Evolutionary conservation across 2,329 filamentous ascomycete genomes (phyloP).

Genomic region (Scopulariopsis brevicaulis): DNA sequence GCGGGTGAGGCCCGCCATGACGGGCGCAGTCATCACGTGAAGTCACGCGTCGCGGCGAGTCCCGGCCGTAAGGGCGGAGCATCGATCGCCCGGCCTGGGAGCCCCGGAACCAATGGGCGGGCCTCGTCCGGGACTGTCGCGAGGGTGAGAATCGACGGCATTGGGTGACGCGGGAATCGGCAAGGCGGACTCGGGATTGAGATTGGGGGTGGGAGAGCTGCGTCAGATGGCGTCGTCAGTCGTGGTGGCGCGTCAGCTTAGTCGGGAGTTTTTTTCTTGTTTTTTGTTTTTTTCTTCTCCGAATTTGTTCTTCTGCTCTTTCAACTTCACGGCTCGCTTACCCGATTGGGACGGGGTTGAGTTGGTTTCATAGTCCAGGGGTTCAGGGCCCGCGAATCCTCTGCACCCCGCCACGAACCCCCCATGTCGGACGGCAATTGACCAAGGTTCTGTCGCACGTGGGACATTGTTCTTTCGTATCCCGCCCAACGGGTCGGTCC

Average conservation of each 20-base stretch:
- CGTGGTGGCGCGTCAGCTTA: background rate
- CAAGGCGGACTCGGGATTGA: background rate
- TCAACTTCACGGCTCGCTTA: no score
- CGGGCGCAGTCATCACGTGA: background rate
- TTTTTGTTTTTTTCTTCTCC: no score
- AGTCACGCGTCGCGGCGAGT: background rate
- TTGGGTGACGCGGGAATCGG: background rate
- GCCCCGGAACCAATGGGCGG: background rate
- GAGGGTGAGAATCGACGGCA: background rate
- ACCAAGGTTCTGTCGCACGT: no score
- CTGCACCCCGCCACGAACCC: no score
- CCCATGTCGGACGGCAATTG: no score
- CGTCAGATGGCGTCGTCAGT: background rate
- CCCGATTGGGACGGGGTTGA: no score
- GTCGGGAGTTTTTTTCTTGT: background rate
- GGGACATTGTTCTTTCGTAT: no score
- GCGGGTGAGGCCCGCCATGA: background rate
- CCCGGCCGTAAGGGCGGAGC: background rate
- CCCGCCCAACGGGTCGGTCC: no score
- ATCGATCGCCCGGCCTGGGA: background rate
- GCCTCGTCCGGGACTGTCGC: background rate
- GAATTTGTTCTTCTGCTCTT: no score
- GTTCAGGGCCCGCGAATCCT: no score
- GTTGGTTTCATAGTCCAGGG: no score
- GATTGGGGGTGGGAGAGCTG: background rate